These are phyloP conservation scores for Saccharomycopsis fibuligera DNA, from an alignment of 805 yeast genomes.

Conservation along the genomic window DNA sequence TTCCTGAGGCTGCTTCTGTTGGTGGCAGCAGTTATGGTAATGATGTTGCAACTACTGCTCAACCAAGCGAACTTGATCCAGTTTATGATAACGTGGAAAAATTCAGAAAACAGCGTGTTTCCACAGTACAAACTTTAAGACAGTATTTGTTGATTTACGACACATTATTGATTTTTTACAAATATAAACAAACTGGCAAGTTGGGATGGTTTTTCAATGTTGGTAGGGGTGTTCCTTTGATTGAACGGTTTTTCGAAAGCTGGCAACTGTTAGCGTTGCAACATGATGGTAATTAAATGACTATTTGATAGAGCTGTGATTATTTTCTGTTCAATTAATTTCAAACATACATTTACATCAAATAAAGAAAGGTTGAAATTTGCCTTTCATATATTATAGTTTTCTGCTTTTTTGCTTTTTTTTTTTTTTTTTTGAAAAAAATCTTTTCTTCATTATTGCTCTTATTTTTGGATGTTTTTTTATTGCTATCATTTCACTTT, in stretches of 20 bases:
- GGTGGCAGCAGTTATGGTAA: not conserved
- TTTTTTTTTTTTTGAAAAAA: no score
- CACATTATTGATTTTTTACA: not conserved
- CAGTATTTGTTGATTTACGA: slow-evolving; percentile 76
- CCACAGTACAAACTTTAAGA: slow-evolving; percentile 79
- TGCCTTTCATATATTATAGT: no score
- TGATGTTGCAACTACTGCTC: not conserved
- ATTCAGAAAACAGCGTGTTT: slow-evolving; percentile 66
- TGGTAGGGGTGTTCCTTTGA: not conserved
- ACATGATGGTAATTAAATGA: no score
- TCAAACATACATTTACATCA: no score
- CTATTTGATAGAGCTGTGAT: no score
- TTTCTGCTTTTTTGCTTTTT: no score
- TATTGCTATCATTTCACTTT: no score
- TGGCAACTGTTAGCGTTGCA: no score
- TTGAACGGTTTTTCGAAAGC: not conserved
- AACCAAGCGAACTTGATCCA: slow-evolving; percentile 35
- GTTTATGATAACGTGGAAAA: slow-evolving; percentile 57
- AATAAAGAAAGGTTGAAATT: no score
- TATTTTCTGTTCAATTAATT: no score
- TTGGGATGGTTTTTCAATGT: not conserved
- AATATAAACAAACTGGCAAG: not conserved
- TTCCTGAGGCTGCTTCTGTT: not conserved
- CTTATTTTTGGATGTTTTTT: no score
- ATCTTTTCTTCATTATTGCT: no score